Evolutionary conservation across 208 protist species (phyloP), one percentile per base, ranked within the genome.

Genomic region (Endotrypanum monterogeii): DNA sequence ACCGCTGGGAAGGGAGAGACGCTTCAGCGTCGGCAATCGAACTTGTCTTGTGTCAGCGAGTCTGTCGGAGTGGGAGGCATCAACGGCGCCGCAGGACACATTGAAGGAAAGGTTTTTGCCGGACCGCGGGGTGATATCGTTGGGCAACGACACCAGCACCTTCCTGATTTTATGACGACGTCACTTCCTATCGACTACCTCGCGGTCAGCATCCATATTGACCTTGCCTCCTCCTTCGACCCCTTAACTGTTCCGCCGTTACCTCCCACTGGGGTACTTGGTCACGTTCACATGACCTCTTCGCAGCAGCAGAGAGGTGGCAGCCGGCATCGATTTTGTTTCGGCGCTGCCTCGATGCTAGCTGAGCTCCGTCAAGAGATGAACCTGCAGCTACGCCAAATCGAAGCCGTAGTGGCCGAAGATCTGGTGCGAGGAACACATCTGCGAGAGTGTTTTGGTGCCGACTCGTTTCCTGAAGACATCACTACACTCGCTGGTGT

Each of bases 241-340:
- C 72, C 65, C 3, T 54, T 76, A 4, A 63, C 72, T 8, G 72
- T 76, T 23, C 72, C 72, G 6, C 72, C 72, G 72, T 55, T 76
- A 54, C 72, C 72, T 35, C 72, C 65, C 23, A 71, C 72, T 20
- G 62, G 62, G 6, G 62, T 62, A n/a, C 51, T 55, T 46, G 41
- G 9, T 9, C 41, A 9, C 7, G 41, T 9, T 46, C 7, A 9
- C 41, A 46, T 46, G 41, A 46, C 41, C 41, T 46, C 41, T 12
- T 46, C 41, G 41, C 41, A 9, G 41, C 41, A 46, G 41, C 41
- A 46, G 41, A 46, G 41, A 12, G 41, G 41, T 12, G 3, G 41
- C 7, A 9, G 41, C 41, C 3, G 41, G 9, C 7, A 12, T 3
- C 41, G 9, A 46, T 12, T 9, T 46, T 12, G 7, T 3, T 9